Base-by-base conservation (phyloP, 2,329 filamentous ascomycete genomes). In the Rasamsonia emersonii region DNA sequence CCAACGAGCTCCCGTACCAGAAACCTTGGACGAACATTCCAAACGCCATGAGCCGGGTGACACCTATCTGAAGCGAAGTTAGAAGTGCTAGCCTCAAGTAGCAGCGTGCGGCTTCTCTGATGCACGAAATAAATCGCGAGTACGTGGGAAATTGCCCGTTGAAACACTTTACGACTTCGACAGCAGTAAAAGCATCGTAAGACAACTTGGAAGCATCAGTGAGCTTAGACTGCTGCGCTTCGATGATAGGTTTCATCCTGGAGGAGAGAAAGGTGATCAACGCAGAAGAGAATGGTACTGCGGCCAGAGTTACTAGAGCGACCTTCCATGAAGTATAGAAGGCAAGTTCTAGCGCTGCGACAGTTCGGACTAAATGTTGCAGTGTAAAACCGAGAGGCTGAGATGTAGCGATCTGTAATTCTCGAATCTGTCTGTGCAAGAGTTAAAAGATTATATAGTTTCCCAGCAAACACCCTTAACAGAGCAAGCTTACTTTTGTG, bases 11-110 rank as follows among this genome's bases (percentile, higher is more conserved):
- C 0, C 86, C 88, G 45, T 88, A 93, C 75, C 84, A 94, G 49
- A 96, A 95, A 0, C 86, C 88, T 36, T 86, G 73, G 0, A 93
- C 79, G 43, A 96, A 95, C 53, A 95, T 77, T 2, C 68, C 69
- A 3, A 86, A 71, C 18, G 81, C 77, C 63, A 86, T 77, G 43
- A 93, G 74, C 28, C 80, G 78, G 31, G 84, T 70, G 28, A 82
- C 73, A 0, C 78, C 79, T 49, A 83, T 77, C 49, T 94, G 86
- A 3, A 77, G 52, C 1, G 82, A 77, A 42, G 77, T 82, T 10
- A 75, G 69, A 27, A 73, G 68, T 1, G 81, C 81, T 50, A 89
- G 83, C 10, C 71, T 61, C 8, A 77, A 60, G 43, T 86, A 93
- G 32, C 73, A 70, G 1, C 54, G 57, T 14, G 75, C 75, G 1